Percentiles rank a stretch among this genome's conserved stretches.
Evolutionary conservation across 2,329 filamentous ascomycete genomes (phyloP).

Genomic region (Diaporthe vaccinii): DNA sequence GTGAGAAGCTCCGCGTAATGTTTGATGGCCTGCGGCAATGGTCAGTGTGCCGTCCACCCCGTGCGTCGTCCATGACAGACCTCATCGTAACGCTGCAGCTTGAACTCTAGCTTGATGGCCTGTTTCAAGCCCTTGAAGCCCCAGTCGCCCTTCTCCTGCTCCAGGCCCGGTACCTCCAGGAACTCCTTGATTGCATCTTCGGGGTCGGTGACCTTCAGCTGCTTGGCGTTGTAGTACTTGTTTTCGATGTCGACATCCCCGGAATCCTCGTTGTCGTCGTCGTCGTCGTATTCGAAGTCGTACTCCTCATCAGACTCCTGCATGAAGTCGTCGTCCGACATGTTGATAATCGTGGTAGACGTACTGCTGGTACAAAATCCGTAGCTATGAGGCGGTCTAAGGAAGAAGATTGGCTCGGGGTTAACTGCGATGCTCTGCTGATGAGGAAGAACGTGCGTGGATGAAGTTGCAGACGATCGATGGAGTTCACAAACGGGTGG

Average conservation of each 20-base stretch:
- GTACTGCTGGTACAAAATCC: background rate
- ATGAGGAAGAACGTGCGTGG: background rate
- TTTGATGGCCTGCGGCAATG: constrained; percentile 77
- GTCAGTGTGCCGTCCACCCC: constrained; percentile 40
- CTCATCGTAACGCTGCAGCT: constrained; percentile 87
- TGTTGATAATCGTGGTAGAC: constrained; percentile 54
- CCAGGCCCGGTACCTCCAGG: constrained; percentile 85
- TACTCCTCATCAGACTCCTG: constrained; percentile 93
- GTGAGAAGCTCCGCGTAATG: constrained; percentile 96
- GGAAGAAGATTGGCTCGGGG: background rate
- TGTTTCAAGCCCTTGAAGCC: constrained; percentile 99
- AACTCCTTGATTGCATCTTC: constrained; percentile 94
- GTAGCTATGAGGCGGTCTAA: background rate
- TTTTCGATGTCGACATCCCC: constrained; percentile 97
- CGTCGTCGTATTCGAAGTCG: constrained; percentile 96
- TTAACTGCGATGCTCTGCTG: background rate
- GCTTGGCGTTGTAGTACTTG: constrained; percentile 99
- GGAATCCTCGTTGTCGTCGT: constrained; percentile 87
- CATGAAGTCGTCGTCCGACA: constrained; percentile 95
- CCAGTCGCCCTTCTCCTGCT: constrained; percentile 96
- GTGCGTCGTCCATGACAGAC: constrained; percentile 57
- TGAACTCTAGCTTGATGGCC: constrained; percentile 97
- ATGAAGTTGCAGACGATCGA: constrained; percentile 27
- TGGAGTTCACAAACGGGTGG: background rate
- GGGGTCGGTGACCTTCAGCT: constrained; percentile 89